A percentile compares a stretch with the other conserved stretches of the same genome.
These are phyloP conservation scores for Gossypium bickii DNA, from an alignment of 345 rosid genomes.

Conservation along the genomic window DNA sequence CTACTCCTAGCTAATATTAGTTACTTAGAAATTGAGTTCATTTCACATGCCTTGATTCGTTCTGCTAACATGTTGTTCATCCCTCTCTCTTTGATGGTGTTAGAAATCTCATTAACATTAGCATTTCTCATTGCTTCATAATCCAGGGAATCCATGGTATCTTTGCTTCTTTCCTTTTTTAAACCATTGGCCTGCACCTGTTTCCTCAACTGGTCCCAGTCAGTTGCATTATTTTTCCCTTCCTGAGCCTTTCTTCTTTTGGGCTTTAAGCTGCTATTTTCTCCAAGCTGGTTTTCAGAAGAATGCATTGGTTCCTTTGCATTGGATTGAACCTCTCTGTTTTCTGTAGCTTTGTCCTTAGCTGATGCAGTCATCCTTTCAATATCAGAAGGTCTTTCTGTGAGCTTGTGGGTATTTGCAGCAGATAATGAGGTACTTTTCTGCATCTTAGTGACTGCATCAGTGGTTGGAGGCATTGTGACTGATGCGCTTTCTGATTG, in stretches of 20 bases:
- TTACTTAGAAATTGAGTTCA: slow-evolving; percentile 11
- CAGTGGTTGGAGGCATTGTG: slow-evolving; percentile 22
- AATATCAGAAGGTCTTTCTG: slow-evolving; percentile 24
- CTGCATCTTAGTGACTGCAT: slow-evolving; percentile 26
- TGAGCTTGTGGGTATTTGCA: slow-evolving; percentile 23
- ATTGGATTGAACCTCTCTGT: slow-evolving; percentile 29
- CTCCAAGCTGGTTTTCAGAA: slow-evolving; percentile 25
- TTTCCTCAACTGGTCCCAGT: slow-evolving; percentile 79
- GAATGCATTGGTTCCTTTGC: slow-evolving; percentile 33
- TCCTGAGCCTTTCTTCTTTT: slow-evolving; percentile 39
- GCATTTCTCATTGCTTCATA: slow-evolving; percentile 77
- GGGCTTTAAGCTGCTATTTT: slow-evolving; percentile 36
- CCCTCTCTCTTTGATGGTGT: slow-evolving; percentile 74
- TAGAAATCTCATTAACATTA: slow-evolving; percentile 44
- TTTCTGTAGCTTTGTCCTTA: slow-evolving; percentile 22
- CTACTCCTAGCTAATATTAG: slow-evolving; percentile 4
- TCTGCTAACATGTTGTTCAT: slow-evolving; percentile 89
- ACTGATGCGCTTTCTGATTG: slow-evolving; percentile 24
- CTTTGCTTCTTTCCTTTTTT: slow-evolving; percentile 46
- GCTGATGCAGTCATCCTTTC: slow-evolving; percentile 25
- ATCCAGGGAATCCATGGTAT: slow-evolving; percentile 70
- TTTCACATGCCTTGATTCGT: slow-evolving; percentile 64
- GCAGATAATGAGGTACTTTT: slow-evolving; percentile 23
- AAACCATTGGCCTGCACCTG: slow-evolving; percentile 36
- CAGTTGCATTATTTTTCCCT: slow-evolving; percentile 41